Percentiles rank a stretch among this genome's conserved stretches.
Evolutionary conservation across 495 filamentous ascomycete species (phyloP).

Genomic region (Lasiosphaeria hispida): DNA sequence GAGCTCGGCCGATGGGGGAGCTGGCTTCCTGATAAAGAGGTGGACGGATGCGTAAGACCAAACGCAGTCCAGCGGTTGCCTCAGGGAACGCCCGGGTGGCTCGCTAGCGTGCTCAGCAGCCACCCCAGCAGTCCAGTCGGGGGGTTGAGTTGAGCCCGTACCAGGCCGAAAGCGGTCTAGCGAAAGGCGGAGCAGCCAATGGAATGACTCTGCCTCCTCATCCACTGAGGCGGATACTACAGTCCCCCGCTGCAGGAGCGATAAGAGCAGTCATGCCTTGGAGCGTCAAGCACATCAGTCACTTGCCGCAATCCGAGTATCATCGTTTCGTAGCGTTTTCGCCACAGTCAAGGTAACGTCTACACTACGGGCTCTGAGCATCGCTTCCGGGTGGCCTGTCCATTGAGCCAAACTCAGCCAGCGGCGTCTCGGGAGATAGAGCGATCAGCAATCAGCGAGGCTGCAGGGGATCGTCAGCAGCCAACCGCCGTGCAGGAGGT

Average conservation of each 20-base stretch:
- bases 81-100: slow-evolving; percentile 20
- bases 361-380: too few species aligned
- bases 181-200: slow-evolving; percentile 31
- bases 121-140: slow-evolving; percentile 10
- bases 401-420: too few species aligned
- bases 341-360: too few species aligned
- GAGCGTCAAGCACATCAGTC: too few species aligned
- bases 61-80: slow-evolving; percentile 24
- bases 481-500: too few species aligned
- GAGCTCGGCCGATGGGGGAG: slow-evolving; percentile 35
- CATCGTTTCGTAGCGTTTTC: too few species aligned
- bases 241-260: slow-evolving; percentile 4
- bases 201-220: neutral
- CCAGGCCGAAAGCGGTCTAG: slow-evolving; percentile 18
- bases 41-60: slow-evolving; percentile 26
- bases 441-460: neutral
- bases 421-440: too few species aligned
- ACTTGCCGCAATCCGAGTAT: too few species aligned
- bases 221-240: slow-evolving; percentile 23
- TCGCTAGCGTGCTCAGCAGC: slow-evolving; percentile 12
- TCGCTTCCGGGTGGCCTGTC: too few species aligned
- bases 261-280: slow-evolving; percentile 13
- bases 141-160: slow-evolving; percentile 21
- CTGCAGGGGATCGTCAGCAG: too few species aligned
- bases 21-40: slow-evolving; percentile 31